These are phyloP conservation scores for Fusarium oxysporum DNA, from an alignment of 2,329 filamentous ascomycete genomes.

Conservation along the genomic window DNA sequence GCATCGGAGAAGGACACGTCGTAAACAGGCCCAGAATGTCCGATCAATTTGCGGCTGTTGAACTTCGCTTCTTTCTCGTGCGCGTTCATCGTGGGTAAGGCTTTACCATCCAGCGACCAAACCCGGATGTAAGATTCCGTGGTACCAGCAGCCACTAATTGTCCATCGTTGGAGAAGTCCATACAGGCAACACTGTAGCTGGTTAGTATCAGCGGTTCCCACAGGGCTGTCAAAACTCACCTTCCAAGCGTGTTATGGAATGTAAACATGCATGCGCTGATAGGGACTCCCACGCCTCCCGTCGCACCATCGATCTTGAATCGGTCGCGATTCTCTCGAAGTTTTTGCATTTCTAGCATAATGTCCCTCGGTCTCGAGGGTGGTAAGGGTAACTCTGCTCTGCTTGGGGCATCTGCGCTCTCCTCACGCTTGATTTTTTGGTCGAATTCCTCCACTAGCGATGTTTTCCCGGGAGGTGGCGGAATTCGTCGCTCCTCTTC, in stretches of 20 bases:
- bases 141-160: slow-evolving; percentile 88
- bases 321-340: slow-evolving; percentile 91
- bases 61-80: slow-evolving; percentile 69
- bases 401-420: slow-evolving; percentile 81
- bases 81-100: slow-evolving; percentile 75
- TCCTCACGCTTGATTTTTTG: slow-evolving; percentile 90
- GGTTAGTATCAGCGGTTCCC: slow-evolving; percentile 23
- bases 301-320: slow-evolving; percentile 89
- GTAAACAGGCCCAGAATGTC: slow-evolving; percentile 91
- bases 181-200: slow-evolving; percentile 81
- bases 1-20: slow-evolving; percentile 85
- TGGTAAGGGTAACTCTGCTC: slow-evolving; percentile 85
- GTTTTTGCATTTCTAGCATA: slow-evolving; percentile 91
- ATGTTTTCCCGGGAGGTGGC: slow-evolving; percentile 75
- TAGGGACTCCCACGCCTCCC: slow-evolving; percentile 82
- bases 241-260: slow-evolving; percentile 96
- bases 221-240: slow-evolving; percentile 59
- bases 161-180: slow-evolving; percentile 93
- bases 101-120: slow-evolving; percentile 89
- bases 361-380: slow-evolving; percentile 91
- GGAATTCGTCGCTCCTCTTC: slow-evolving; percentile 86
- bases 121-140: slow-evolving; percentile 95
- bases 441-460: slow-evolving; percentile 88
- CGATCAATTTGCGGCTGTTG: slow-evolving; percentile 79
- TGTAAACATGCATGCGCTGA: slow-evolving; percentile 97